Base-by-base conservation (phyloP, 2,329 filamentous ascomycete species). In the Paramyrothecium roridum region DNA sequence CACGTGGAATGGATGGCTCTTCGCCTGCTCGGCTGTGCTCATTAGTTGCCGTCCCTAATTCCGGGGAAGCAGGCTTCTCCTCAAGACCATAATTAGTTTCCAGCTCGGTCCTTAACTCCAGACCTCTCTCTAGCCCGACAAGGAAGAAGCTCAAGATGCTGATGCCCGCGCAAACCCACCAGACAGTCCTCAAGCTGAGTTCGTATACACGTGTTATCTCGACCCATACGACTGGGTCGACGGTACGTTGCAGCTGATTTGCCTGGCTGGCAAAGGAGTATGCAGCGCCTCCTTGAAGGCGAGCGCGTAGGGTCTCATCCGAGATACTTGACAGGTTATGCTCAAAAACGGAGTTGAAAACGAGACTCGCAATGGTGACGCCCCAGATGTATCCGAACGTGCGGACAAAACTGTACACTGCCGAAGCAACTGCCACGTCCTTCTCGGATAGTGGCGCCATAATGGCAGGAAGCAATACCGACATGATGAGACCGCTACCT, bases 331-430 rank as follows among this genome's bases (percentile, higher is more conserved):
- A 8, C 26, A 53, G 8, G 17, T 53, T 30, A 8, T 34, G 10
- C 23, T 53, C 17, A 13, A 48, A 30, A n/a, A 50, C 26, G 7
- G 10, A 30, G 47, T 54, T 54, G 30, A 54, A 50, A 19, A 54
- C 22, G 22, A 47, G 20, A 30, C 26, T 12, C 4, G 52, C 22
- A 8, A 50, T 8, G 8, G 46, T 40, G 26, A 54, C 46, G 26
- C 52, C 46, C 52, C 52, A 54, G 17, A 54, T 50, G 33, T 20
- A 49, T 6, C 47, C 52, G 37, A 54, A 37, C 8, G 21, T 43
- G 23, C 47, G 47, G 10, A 54, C 17, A 21, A 49, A 54, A 17
- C 22, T 30, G 19, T 48, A 54, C 20, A n/a, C 33, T n/a, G 26
- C 52, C 2, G 8, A 50, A 20, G 23, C 4, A 16, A 30, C 26